Evolutionary conservation across 495 filamentous ascomycete species (phyloP).

Genomic region (Aspergillus avenaceus): DNA sequence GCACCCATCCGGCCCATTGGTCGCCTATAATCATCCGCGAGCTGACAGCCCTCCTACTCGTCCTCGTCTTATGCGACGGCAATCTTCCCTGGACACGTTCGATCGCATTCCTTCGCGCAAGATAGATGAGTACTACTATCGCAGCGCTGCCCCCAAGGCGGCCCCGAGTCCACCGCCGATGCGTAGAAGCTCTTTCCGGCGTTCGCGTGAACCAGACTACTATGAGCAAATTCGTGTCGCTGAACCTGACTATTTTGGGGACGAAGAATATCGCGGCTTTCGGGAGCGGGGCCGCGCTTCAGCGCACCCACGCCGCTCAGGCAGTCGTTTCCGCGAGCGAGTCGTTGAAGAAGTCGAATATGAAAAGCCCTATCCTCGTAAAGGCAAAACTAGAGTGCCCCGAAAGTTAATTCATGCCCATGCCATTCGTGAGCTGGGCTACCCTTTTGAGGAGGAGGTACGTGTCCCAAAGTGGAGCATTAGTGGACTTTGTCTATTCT

Average conservation of each 20-base stretch:
- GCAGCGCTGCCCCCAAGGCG: constrained; percentile 31
- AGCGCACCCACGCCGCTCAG: constrained; percentile 42
- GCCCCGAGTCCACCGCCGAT: constrained; percentile 33
- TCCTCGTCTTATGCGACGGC: constrained; percentile 59
- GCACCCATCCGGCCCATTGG: constrained; percentile 33
- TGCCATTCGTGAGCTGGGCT: constrained; percentile 77
- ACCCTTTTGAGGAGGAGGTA: constrained; percentile 85
- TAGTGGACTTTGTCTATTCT: background rate
- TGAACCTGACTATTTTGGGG: constrained; percentile 62
- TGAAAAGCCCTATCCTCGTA: constrained; percentile 64
- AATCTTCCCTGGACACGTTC: constrained; percentile 69
- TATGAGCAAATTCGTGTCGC: constrained; percentile 65
- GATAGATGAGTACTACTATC: constrained; percentile 48
- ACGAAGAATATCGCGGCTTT: constrained; percentile 61
- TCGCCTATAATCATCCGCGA: constrained; percentile 36
- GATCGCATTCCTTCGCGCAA: constrained; percentile 60
- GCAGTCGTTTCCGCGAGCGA: constrained; percentile 36
- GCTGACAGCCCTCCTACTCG: constrained; percentile 40
- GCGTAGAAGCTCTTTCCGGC: constrained; percentile 34
- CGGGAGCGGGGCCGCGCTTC: constrained; percentile 46
- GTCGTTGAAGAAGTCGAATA: constrained; percentile 31
- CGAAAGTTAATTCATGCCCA: constrained; percentile 67
- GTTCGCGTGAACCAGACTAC: constrained; percentile 47
- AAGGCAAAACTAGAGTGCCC: constrained; percentile 84
- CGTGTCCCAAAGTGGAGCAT: background rate